A percentile compares a stretch with the other conserved stretches of the same genome.
Evolutionary conservation across 1,139 yeast species (phyloP).

Genomic region (Yamadazyma sp.): DNA sequence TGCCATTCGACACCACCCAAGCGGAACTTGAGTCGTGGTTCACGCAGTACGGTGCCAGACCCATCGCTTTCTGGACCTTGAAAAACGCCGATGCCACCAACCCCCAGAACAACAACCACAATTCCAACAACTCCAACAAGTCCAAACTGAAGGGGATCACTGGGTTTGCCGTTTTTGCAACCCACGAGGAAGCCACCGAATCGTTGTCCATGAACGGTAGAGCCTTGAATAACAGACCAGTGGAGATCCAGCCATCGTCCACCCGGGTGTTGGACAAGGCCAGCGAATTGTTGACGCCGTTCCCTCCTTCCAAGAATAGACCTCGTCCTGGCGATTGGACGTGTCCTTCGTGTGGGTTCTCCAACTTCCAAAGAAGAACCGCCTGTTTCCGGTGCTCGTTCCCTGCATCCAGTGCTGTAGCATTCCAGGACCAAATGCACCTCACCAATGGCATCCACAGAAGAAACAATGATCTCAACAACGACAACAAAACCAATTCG

Average conservation of each 20-base stretch:
- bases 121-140: constrained; percentile 5
- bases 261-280: constrained; percentile 77
- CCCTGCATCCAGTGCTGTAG: constrained; percentile 75
- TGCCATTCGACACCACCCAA: constrained; percentile 86
- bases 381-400: constrained; percentile 93
- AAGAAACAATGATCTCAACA: constrained; percentile 1
- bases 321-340: constrained; percentile 99
- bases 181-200: constrained; percentile 85
- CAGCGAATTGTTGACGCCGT: constrained; percentile 74
- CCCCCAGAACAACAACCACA: constrained; percentile 9
- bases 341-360: constrained; percentile 93
- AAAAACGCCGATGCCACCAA: constrained; percentile 48
- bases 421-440: constrained; percentile 52
- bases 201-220: constrained; percentile 79
- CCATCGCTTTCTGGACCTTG: constrained; percentile 87
- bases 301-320: constrained; percentile 85
- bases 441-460: constrained; percentile 12
- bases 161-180: constrained; percentile 83
- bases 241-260: constrained; percentile 88
- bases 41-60: constrained; percentile 81
- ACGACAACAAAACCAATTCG: background rate
- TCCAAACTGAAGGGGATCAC: constrained; percentile 36
- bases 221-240: constrained; percentile 66
- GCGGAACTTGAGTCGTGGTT: constrained; percentile 91
- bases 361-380: constrained; percentile 90